Conservation (phyloP, 2,329 filamentous ascomycete genomes). For the Penicillium griseofulvum region DNA sequence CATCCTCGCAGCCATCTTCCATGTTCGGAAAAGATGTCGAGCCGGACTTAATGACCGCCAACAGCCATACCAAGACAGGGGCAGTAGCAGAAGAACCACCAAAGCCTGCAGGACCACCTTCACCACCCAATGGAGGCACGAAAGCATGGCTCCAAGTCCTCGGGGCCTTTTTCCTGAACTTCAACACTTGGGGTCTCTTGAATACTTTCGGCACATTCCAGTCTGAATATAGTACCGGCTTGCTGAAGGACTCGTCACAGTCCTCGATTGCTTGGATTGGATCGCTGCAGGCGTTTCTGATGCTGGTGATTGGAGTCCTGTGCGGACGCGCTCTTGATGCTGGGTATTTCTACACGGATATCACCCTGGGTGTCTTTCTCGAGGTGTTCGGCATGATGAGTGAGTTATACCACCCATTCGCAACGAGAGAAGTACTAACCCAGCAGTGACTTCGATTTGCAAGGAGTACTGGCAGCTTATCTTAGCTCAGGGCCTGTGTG, state of each 20-base stretch:
- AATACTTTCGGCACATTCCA: slow-evolving; percentile 45
- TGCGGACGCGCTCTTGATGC: slow-evolving; percentile 42
- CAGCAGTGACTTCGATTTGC: background rate
- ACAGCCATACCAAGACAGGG: background rate
- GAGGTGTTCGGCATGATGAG: background rate
- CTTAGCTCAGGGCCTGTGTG: background rate
- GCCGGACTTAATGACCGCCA: background rate
- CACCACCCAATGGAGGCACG: slow-evolving; percentile 15
- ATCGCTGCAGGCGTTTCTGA: slow-evolving; percentile 42
- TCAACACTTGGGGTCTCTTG: slow-evolving; percentile 32
- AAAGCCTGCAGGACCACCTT: background rate
- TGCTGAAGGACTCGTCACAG: slow-evolving; percentile 25
- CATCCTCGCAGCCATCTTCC: background rate
- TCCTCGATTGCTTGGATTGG: slow-evolving; percentile 46
- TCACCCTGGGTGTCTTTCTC: background rate
- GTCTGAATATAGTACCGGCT: slow-evolving; percentile 33
- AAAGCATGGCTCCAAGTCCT: slow-evolving; percentile 34
- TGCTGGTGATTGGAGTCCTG: slow-evolving; percentile 44
- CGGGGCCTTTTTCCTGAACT: slow-evolving; percentile 26
- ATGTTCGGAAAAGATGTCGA: background rate
- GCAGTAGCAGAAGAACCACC: background rate
- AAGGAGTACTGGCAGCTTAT: background rate
- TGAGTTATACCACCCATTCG: background rate
- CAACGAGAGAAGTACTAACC: background rate
- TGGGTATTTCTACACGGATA: slow-evolving; percentile 33